Conservation (phyloP, 305 asterid genomes). For the Ajuga reptans region DNA sequence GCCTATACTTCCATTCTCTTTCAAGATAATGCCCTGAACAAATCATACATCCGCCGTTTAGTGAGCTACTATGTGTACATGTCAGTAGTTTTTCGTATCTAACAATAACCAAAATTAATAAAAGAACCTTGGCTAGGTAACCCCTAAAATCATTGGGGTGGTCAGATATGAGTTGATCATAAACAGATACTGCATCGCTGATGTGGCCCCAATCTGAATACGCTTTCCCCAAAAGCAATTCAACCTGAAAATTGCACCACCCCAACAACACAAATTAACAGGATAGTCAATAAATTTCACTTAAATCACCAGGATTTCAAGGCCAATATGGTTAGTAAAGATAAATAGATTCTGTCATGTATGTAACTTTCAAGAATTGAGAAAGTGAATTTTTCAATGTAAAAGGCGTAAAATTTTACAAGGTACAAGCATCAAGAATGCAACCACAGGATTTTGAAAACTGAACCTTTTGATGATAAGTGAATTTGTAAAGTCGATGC, state of each 20-base stretch:
- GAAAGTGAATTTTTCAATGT: neutral
- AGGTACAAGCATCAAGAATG: neutral
- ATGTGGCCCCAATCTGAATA: conserved; percentile 91
- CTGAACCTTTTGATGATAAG: neutral
- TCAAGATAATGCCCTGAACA: conserved; percentile 76
- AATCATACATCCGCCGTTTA: conserved; percentile 11
- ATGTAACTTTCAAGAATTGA: neutral
- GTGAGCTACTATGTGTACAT: neutral
- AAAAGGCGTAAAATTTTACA: neutral
- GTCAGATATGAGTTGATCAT: conserved; percentile 69
- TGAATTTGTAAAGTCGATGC: conserved; percentile 7
- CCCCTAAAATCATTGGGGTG: conserved; percentile 92
- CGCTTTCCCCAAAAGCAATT: conserved; percentile 84
- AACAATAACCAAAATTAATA: neutral
- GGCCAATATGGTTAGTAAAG: neutral
- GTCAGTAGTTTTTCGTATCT: neutral
- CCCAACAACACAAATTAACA: neutral
- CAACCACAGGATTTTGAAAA: neutral
- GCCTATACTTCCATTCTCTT: conserved; percentile 66
- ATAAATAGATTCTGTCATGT: neutral
- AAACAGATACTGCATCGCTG: conserved; percentile 79
- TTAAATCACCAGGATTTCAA: too few relatives aligned
- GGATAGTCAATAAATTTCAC: neutral
- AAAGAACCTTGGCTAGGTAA: conserved; percentile 80
- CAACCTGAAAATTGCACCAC: conserved; percentile 44